These are phyloP conservation scores for Morella rubra DNA, from an alignment of 306 rosid species.

Conservation along the genomic window DNA sequence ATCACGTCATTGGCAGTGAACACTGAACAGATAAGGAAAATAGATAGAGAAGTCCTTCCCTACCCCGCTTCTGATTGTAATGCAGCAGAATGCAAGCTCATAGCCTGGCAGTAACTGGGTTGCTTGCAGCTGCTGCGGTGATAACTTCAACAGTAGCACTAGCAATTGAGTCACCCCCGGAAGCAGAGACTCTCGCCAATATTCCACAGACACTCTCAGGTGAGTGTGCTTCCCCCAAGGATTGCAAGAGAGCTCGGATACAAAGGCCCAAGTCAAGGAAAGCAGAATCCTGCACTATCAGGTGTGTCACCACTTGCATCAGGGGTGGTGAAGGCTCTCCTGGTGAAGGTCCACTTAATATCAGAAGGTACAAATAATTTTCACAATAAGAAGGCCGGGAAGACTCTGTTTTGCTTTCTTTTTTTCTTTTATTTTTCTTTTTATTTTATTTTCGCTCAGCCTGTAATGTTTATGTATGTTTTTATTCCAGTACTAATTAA, in stretches of 20 bases:
- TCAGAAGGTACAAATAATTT: slow-evolving; percentile 48
- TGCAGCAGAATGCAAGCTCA: slow-evolving; percentile 3
- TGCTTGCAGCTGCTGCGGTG: slow-evolving; percentile 46
- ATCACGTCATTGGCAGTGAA: background rate
- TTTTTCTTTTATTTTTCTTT: too few relatives aligned
- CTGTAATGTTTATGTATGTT: too few relatives aligned
- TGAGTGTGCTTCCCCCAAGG: slow-evolving; percentile 49
- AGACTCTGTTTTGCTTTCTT: too few relatives aligned
- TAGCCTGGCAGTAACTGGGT: slow-evolving; percentile 30
- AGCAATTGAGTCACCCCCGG: slow-evolving; percentile 27
- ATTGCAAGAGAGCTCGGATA: slow-evolving; percentile 65
- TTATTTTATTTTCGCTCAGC: too few relatives aligned
- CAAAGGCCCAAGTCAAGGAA: slow-evolving; percentile 84
- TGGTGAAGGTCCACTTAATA: slow-evolving; percentile 89
- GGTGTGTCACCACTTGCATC: slow-evolving; percentile 89
- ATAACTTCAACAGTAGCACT: slow-evolving; percentile 37
- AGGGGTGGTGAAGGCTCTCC: slow-evolving; percentile 93
- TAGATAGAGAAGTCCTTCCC: background rate
- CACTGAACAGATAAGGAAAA: background rate
- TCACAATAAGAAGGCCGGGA: background rate
- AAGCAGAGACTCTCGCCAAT: slow-evolving; percentile 63
- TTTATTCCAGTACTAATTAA: too few relatives aligned
- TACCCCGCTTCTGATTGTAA: background rate
- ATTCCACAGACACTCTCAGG: slow-evolving; percentile 87
- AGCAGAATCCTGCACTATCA: slow-evolving; percentile 83